Evolutionary conservation across 495 filamentous ascomycete genomes (phyloP), one percentile per base, ranked within the genome.

Genomic region (Aspergillus egyptiacus): DNA sequence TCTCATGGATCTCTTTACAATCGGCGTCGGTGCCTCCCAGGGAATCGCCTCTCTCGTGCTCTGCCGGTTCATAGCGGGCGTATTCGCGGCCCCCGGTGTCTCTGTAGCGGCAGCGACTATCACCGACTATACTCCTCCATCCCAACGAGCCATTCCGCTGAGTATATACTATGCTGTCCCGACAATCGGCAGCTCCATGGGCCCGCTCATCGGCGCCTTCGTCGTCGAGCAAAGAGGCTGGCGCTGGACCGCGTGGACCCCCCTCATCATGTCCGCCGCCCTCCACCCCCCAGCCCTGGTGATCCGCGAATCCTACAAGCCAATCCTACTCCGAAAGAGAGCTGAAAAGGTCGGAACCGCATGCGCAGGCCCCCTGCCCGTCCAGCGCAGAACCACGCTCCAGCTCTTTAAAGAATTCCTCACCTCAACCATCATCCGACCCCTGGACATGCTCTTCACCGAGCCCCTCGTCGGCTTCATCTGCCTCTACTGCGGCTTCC

Each of bases 401-500:
- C 25, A 49, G n/a, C 27, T n/a, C 84, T 85, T 60, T 81, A 89
- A 23, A n/a, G 39, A 25, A 17, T 57, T 61, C 9, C 54, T 60
- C 32, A 62, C 56, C 6, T 59, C 65, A 0, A 56, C 62, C 10
- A 35, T 71, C 20, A 46, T 61, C 10, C 48, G 67, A 17, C 67
- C 83, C 0, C 22, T 84, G 0, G 60, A 75, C 42, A 85, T 86
- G 83, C 65, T 85, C 41, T 35, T 79, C 19, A 78, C 71, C 0
- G 83, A 85, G 59, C 80, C 81, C 6, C 79, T 85, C 43, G 81
- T 85, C 38, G 51, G 46, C 2, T 69, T 70, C 23, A 63, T 70
- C n/a, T 71, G 51, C 44, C 55, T 79, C 23, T 80, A 80, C 58
- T 82, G 75, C 7, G 85, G 88, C 43, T 71, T 95, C 1, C 93